Conservation (phyloP, 805 yeast genomes). For the Cyberlindnera samutprakarnensis region DNA sequence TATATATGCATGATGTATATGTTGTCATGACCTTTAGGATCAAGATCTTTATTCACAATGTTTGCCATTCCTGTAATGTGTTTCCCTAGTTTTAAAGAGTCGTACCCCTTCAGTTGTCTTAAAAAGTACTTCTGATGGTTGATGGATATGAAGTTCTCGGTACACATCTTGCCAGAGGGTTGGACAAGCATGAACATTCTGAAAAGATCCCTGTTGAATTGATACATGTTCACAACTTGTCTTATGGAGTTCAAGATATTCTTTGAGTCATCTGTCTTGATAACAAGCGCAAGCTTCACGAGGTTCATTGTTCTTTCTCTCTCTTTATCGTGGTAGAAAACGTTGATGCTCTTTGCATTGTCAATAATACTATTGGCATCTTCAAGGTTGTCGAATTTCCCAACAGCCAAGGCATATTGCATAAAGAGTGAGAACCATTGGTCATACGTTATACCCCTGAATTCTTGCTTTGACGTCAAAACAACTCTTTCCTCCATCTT, state of each 20-base stretch:
- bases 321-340: conserved; percentile 59
- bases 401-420: conserved; percentile 64
- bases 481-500: conserved; percentile 35
- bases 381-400: conserved; percentile 48
- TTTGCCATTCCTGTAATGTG: conserved; percentile 75
- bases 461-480: conserved; percentile 46
- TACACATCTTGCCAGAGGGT: conserved; percentile 50
- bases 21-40: conserved; percentile 37
- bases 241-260: conserved; percentile 55
- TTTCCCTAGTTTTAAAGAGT: conserved; percentile 48
- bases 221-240: conserved; percentile 55
- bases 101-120: conserved; percentile 86
- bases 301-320: conserved; percentile 54
- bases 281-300: conserved; percentile 57
- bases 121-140: conserved; percentile 86
- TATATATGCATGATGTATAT: conserved; percentile 75
- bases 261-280: conserved; percentile 41
- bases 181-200: conserved; percentile 63
- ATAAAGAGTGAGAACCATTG: conserved; percentile 83
- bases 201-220: conserved; percentile 64
- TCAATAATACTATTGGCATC: conserved; percentile 66
- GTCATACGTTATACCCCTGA: conserved; percentile 69
- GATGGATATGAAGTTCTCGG: conserved; percentile 60
- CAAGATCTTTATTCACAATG: conserved; percentile 45
- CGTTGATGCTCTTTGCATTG: conserved; percentile 70